These are phyloP conservation scores for Escovopsis sp. DNA, from an alignment of 2,329 filamentous ascomycete genomes.

Conservation along the genomic window DNA sequence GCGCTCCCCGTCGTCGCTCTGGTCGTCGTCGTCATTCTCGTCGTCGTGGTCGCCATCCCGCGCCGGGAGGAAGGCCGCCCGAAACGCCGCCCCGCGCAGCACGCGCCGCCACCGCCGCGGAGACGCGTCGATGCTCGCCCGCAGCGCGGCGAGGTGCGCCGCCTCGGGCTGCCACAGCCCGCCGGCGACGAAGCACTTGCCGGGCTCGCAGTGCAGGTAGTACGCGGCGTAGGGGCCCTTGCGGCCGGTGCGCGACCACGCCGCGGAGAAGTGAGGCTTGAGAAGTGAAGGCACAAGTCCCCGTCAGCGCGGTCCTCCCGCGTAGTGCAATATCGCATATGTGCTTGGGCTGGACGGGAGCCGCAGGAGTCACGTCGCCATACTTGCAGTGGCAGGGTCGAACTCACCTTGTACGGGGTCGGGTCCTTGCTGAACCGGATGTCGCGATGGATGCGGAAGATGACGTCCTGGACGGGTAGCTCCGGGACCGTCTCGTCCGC, in stretches of 20 bases:
- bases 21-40: too few species aligned
- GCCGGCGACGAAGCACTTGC: slow-evolving; percentile 58
- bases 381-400: too few species aligned
- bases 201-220: slow-evolving; percentile 71
- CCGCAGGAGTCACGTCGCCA: too few species aligned
- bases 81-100: slow-evolving; percentile 46
- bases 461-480: slow-evolving; percentile 69
- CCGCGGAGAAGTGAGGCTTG: slow-evolving; percentile 73
- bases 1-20: slow-evolving; percentile 27
- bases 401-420: slow-evolving; percentile 70
- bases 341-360: too few species aligned
- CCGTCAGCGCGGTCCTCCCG: too few species aligned
- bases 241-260: slow-evolving; percentile 74
- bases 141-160: slow-evolving; percentile 47
- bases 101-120: slow-evolving; percentile 55
- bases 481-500: slow-evolving; percentile 75
- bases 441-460: slow-evolving; percentile 80
- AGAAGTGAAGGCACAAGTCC: too few species aligned
- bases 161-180: slow-evolving; percentile 71
- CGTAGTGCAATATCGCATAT: too few species aligned
- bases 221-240: slow-evolving; percentile 83
- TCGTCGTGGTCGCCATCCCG: slow-evolving; percentile 7
- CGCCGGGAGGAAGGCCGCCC: slow-evolving; percentile 46
- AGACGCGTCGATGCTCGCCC: slow-evolving; percentile 60
- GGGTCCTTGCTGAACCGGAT: slow-evolving; percentile 71